Evolutionary conservation across 2,329 filamentous ascomycete species (phyloP).

Genomic region (Colletotrichum tamarilloi): DNA sequence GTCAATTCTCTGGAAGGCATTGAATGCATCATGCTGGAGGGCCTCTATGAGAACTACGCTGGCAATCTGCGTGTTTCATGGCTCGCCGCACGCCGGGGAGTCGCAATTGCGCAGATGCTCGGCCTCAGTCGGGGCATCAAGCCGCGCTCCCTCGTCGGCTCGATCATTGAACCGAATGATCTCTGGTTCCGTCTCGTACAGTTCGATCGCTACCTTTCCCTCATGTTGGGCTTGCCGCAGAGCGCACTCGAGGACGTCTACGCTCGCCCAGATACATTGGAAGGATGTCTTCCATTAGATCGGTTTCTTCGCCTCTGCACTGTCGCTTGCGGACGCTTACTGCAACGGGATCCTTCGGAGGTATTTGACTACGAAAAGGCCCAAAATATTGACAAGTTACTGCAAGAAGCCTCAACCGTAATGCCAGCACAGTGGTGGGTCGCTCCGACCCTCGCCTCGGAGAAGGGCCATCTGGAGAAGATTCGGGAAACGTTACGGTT

Average conservation of each 20-base stretch:
- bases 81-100: constrained; percentile 55
- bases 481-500: constrained; percentile 40
- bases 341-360: constrained; percentile 48
- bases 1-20: constrained; percentile 57
- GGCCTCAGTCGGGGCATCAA: constrained; percentile 43
- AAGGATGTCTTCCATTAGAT: constrained; percentile 44
- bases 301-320: constrained; percentile 41
- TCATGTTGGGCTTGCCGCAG: constrained; percentile 53
- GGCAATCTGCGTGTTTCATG: constrained; percentile 60
- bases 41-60: constrained; percentile 56
- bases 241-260: constrained; percentile 38
- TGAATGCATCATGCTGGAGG: constrained; percentile 62
- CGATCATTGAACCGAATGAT: constrained; percentile 19
- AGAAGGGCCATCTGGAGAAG: constrained; percentile 8
- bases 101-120: constrained; percentile 56
- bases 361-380: constrained; percentile 40
- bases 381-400: constrained; percentile 45
- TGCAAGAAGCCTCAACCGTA: constrained; percentile 44
- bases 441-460: constrained; percentile 40
- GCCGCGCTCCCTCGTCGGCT: background rate
- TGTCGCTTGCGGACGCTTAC: constrained; percentile 47
- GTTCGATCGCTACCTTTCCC: constrained; percentile 49
- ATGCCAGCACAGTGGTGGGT: constrained; percentile 52
- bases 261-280: constrained; percentile 21
- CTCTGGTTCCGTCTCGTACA: constrained; percentile 53